Base-by-base conservation (phyloP, 768 basidiomycete species). In the Termitomyces titanicus region DNA sequence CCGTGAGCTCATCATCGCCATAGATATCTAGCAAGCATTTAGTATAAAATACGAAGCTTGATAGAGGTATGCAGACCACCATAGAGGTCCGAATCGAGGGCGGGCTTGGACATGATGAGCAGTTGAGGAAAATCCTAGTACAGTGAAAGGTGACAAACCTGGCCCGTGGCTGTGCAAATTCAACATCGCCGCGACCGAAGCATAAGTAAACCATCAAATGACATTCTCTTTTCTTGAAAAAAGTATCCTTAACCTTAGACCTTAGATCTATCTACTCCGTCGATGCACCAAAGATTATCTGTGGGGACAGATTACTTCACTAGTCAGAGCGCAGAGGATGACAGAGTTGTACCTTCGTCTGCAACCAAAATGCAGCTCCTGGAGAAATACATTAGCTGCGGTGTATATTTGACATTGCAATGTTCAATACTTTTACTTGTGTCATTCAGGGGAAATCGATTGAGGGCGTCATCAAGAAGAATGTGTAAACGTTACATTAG, bases 1-100 rank as follows among this genome's bases (percentile, higher is more conserved):
- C 79, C 59, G 70, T 74, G 55, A 58, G 53, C 35, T 81, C 78
- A 59, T 79, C 79, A 57, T 77, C 77, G 47, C 76, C 77, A 59
- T 84, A 85, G 51, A 84, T 75, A 63, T 83, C 82, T 84, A 60
- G 9, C 54, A 49, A 42, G 50, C 47, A 29, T 42, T 56, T 0
- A 56, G n/a, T 37, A 40, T 4, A 31, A 18, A 47, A 5, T 31
- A n/a, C 31, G 8, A 68, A 62, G 73, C 76, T 51, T 12, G 47
- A 38, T 45, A 11, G 3, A 43, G 18, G 35, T 17, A 18, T 45
- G 39, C 64, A 43, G 45, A 71, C 72, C 72, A 42, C 71, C 72
- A 60, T 74, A 74, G 29, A 74, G 62, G 59, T 74, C 72, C 22
- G 70, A 68, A 47, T 74, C 71, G 43, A 68, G 59, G 17, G 60